These are phyloP conservation scores for Neonectria magnoliae DNA, from an alignment of 2,329 filamentous ascomycete species.

Conservation along the genomic window DNA sequence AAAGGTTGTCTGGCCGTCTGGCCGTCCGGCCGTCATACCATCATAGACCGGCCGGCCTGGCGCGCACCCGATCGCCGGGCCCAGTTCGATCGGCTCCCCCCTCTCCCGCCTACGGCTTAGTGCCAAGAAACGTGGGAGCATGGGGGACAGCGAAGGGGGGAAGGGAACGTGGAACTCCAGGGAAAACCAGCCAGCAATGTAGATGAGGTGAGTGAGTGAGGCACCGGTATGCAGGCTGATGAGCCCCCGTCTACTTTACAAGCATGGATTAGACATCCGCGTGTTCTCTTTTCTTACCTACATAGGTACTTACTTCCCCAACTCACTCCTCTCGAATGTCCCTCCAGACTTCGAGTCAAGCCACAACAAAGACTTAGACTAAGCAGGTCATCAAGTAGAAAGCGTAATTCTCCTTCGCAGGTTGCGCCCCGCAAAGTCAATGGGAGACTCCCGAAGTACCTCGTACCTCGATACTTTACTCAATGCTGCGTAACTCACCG, in stretches of 20 bases:
- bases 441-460: neutral
- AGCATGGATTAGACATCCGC: neutral
- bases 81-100: slow-evolving; percentile 20
- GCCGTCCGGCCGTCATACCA: neutral
- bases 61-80: slow-evolving; percentile 16
- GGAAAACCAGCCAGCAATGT: neutral
- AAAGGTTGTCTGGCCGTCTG: neutral
- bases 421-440: neutral
- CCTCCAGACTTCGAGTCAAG: neutral
- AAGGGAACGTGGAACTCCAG: neutral
- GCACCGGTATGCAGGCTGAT: neutral
- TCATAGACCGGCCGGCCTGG: slow-evolving; percentile 1
- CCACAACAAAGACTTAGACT: neutral
- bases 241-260: neutral
- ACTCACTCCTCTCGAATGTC: neutral
- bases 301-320: neutral
- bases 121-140: slow-evolving; percentile 22
- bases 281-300: no score
- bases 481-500: neutral
- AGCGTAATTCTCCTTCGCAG: neutral
- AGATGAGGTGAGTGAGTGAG: neutral
- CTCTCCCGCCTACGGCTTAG: slow-evolving; percentile 25
- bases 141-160: slow-evolving; percentile 5
- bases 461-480: neutral
- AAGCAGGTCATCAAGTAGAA: neutral